Evolutionary conservation across 2,329 filamentous ascomycete species (phyloP).

Genomic region (Leptographium radiaticola): DNA sequence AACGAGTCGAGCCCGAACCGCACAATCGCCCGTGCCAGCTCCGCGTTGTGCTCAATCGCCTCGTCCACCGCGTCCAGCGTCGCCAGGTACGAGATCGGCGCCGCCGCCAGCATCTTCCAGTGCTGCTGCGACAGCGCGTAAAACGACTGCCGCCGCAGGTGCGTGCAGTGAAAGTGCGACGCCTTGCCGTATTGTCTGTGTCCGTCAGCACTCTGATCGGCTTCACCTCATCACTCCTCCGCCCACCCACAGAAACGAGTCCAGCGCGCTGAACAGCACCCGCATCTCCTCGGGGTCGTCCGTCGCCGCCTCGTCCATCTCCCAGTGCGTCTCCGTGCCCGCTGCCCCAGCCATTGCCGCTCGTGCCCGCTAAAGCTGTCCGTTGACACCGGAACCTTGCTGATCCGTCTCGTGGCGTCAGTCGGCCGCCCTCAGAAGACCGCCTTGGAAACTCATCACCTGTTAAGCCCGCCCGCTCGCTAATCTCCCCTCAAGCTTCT

Average conservation of each 20-base stretch:
- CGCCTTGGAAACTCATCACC: too few relatives aligned
- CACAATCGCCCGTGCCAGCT: conserved; percentile 68
- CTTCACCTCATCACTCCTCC: too few relatives aligned
- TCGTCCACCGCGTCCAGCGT: conserved; percentile 69
- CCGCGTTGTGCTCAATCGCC: conserved; percentile 79
- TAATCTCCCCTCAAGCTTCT: too few relatives aligned
- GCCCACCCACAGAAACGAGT: conserved; percentile 70
- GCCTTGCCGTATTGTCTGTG: conserved; percentile 69
- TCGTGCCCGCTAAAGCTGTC: too few relatives aligned
- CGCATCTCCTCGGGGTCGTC: conserved; percentile 64
- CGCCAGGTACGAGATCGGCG: conserved; percentile 72
- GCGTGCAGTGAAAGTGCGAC: conserved; percentile 82
- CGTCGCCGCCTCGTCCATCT: conserved; percentile 7
- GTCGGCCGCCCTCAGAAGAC: too few relatives aligned
- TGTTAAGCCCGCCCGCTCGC: too few relatives aligned
- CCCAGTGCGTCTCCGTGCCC: background rate
- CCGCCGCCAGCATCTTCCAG: conserved; percentile 67
- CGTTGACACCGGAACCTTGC: too few relatives aligned
- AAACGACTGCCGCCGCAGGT: conserved; percentile 81
- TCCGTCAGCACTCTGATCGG: background rate
- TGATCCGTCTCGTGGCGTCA: too few relatives aligned
- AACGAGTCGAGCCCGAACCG: conserved; percentile 56
- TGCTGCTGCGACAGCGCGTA: conserved; percentile 78
- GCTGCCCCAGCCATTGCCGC: background rate
- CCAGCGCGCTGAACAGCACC: conserved; percentile 69